Evolutionary conservation across 1,284 basidiomycete species (phyloP).

Genomic region (Moesziomyces sp.): DNA sequence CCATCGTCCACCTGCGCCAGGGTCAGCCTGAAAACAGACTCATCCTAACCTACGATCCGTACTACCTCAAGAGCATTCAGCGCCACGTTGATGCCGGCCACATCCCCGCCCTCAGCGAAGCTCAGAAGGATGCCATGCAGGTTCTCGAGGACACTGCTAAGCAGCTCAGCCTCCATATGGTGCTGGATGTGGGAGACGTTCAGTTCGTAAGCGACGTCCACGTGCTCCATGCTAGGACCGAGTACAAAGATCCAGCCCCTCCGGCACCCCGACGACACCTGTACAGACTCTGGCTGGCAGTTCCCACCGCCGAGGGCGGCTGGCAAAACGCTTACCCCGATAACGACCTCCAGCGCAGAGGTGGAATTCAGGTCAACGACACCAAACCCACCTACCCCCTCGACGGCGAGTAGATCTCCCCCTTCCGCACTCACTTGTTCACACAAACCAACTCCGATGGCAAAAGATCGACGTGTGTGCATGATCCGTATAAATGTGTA

Average conservation of each 20-base stretch:
- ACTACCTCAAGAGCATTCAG: slow-evolving; percentile 60
- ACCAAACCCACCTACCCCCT: slow-evolving; percentile 68
- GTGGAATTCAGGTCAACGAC: slow-evolving; percentile 66
- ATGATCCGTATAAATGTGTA: background rate
- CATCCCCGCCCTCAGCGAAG: slow-evolving; percentile 66
- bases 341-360: slow-evolving; percentile 65
- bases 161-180: slow-evolving; percentile 69
- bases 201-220: slow-evolving; percentile 61
- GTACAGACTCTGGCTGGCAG: slow-evolving; percentile 70
- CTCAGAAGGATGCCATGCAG: slow-evolving; percentile 69
- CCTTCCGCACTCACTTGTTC: background rate
- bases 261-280: slow-evolving; percentile 69
- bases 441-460: background rate
- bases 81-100: slow-evolving; percentile 67
- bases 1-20: slow-evolving; percentile 47
- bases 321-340: slow-evolving; percentile 69
- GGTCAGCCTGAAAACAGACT: slow-evolving; percentile 49
- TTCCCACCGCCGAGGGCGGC: slow-evolving; percentile 68
- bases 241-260: slow-evolving; percentile 69
- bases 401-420: slow-evolving; percentile 66
- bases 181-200: slow-evolving; percentile 69
- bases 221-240: slow-evolving; percentile 69
- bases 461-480: no score
- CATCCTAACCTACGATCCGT: slow-evolving; percentile 60
- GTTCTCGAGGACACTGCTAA: slow-evolving; percentile 69